A percentile compares a stretch with the other conserved stretches of the same genome.
Evolutionary conservation across 805 yeast genomes (phyloP).

Genomic region (Saccharomycopsis olivae): DNA sequence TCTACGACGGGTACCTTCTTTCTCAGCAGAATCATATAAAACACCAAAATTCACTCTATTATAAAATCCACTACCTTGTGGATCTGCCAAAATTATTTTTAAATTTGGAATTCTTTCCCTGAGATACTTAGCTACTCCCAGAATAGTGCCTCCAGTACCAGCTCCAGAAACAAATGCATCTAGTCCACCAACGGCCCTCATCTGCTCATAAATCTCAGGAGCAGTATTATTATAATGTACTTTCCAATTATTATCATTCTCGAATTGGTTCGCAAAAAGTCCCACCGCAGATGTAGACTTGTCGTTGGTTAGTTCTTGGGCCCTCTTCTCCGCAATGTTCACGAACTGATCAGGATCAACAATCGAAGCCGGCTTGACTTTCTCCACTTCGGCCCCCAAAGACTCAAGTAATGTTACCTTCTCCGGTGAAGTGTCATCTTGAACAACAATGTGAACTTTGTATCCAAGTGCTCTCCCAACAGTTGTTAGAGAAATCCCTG

Average conservation of each 20-base stretch:
- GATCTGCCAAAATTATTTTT: slow-evolving; percentile 72
- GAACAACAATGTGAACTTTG: slow-evolving; percentile 84
- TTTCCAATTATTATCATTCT: slow-evolving; percentile 83
- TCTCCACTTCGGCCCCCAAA: slow-evolving; percentile 74
- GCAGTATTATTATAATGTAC: slow-evolving; percentile 79
- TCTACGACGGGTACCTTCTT: slow-evolving; percentile 86
- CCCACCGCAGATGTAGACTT: slow-evolving; percentile 37
- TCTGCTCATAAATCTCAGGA: slow-evolving; percentile 81
- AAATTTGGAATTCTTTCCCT: slow-evolving; percentile 36
- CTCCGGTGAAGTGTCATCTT: slow-evolving; percentile 86
- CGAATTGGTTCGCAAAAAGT: slow-evolving; percentile 91
- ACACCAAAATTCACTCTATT: slow-evolving; percentile 84
- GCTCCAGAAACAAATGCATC: slow-evolving; percentile 84
- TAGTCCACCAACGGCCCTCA: slow-evolving; percentile 45
- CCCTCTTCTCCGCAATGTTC: slow-evolving; percentile 68
- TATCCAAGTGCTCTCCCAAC: slow-evolving; percentile 86
- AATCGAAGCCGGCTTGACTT: slow-evolving; percentile 89
- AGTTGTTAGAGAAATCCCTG: slow-evolving; percentile 89
- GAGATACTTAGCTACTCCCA: slow-evolving; percentile 79
- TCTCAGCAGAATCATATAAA: slow-evolving; percentile 83
- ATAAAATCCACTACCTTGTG: slow-evolving; percentile 89
- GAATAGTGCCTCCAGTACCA: slow-evolving; percentile 94
- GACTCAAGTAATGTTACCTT: slow-evolving; percentile 61
- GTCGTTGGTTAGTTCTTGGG: slow-evolving; percentile 36
- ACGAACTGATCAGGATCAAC: slow-evolving; percentile 92